A percentile compares a stretch with the other conserved stretches of the same genome.
phyloP scores from a whole-genome alignment of 2,329 filamentous ascomycete species.

The Botrytis aclada region DNA sequence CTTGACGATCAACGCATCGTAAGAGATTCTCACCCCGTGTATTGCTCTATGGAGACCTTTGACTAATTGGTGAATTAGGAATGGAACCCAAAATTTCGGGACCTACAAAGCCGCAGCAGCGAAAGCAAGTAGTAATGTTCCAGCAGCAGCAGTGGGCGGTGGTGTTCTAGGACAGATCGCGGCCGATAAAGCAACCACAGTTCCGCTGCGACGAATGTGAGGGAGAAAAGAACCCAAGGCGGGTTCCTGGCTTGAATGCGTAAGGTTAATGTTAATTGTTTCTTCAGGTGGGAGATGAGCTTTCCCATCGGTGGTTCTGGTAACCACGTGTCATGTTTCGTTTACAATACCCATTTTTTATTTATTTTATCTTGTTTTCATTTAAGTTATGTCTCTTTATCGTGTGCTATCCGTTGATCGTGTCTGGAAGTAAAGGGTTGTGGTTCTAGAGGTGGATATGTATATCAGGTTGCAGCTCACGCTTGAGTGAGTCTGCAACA shows the following conservation, averaged over 20 bases:
- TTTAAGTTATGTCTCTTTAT: background rate
- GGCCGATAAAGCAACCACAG: constrained; percentile 1
- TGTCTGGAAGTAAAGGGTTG: background rate
- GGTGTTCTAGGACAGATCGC: background rate
- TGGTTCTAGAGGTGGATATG: background rate
- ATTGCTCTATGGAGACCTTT: background rate
- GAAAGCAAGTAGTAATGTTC: background rate
- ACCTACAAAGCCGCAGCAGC: constrained; percentile 11
- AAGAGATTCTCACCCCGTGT: background rate
- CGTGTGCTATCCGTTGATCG: background rate
- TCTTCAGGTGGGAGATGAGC: background rate
- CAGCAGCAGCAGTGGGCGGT: background rate
- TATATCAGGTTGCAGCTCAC: background rate
- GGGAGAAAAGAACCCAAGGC: background rate
- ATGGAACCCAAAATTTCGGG: constrained; percentile 7
- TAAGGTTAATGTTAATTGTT: background rate
- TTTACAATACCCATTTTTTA: background rate
- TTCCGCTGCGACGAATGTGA: background rate
- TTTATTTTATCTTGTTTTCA: background rate
- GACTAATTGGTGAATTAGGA: background rate
- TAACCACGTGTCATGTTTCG: background rate
- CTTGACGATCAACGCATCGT: constrained; percentile 43
- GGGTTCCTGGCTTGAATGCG: background rate
- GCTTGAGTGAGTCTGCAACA: background rate
- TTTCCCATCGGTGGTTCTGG: background rate